Conservation (phyloP, 2,329 filamentous ascomycete genomes). For the Alternaria arborescens region DNA sequence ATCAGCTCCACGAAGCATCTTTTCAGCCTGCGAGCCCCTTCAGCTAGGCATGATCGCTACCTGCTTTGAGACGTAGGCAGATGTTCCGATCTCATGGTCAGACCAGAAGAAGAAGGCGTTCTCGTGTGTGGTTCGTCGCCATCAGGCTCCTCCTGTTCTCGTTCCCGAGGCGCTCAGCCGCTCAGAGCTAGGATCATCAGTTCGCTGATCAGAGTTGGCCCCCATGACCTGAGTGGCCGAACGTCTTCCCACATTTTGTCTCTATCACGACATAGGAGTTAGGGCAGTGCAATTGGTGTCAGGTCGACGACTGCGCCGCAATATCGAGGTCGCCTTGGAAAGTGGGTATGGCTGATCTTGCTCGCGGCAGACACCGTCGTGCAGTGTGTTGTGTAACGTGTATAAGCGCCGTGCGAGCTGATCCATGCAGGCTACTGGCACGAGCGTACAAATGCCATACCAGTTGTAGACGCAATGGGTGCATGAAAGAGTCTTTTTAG, state of each 20-base stretch:
- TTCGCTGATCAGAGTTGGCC: slow-evolving; percentile 18
- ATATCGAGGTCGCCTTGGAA: slow-evolving; percentile 11
- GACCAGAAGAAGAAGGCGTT: slow-evolving; percentile 15
- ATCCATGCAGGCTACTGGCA: slow-evolving; percentile 14
- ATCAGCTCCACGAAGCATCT: slow-evolving; percentile 13
- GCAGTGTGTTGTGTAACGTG: slow-evolving; percentile 14
- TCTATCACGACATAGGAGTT: background rate
- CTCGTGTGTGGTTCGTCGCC: slow-evolving; percentile 10
- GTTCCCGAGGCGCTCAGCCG: slow-evolving; percentile 15
- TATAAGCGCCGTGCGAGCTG: slow-evolving; percentile 17
- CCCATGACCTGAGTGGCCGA: slow-evolving; percentile 12
- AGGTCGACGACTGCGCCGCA: slow-evolving; percentile 14
- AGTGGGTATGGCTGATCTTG: slow-evolving; percentile 15
- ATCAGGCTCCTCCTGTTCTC: slow-evolving; percentile 11
- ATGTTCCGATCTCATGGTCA: slow-evolving; percentile 1
- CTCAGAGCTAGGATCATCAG: slow-evolving; percentile 24
- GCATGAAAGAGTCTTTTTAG: slow-evolving; percentile 6
- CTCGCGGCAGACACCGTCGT: slow-evolving; percentile 13
- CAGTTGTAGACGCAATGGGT: slow-evolving; percentile 8
- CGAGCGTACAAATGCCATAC: slow-evolving; percentile 7
- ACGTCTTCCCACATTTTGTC: background rate
- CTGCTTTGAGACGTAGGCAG: slow-evolving; percentile 4
- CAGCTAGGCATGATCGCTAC: slow-evolving; percentile 14
- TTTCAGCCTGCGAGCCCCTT: slow-evolving; percentile 12
- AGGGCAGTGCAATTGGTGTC: slow-evolving; percentile 1